These are phyloP conservation scores for Ophiostoma perfectum DNA, from an alignment of 2,329 filamentous ascomycete genomes.

Conservation along the genomic window DNA sequence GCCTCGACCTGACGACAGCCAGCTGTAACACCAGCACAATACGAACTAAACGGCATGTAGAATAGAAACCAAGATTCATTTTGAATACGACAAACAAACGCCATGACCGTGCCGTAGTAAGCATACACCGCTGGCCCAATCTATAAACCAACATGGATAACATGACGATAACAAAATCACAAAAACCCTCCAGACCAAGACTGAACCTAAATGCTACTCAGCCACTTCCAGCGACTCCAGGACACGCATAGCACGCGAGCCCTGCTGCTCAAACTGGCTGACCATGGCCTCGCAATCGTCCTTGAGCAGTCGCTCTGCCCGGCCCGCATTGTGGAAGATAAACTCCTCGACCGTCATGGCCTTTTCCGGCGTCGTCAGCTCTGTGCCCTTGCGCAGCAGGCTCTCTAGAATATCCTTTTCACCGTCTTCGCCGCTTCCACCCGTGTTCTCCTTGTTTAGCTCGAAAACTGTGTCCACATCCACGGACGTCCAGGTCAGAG, in stretches of 20 bases:
- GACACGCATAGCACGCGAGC: constrained; percentile 67
- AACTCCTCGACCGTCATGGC: constrained; percentile 92
- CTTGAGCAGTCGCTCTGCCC: constrained; percentile 73
- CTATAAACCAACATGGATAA: constrained; percentile 4
- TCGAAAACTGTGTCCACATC: constrained; percentile 70
- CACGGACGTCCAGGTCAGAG: constrained; percentile 62
- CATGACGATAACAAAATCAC: neutral
- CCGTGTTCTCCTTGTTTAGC: constrained; percentile 25
- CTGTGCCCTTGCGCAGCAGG: constrained; percentile 51
- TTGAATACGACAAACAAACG: neutral
- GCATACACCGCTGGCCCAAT: neutral
- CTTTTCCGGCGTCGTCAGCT: constrained; percentile 70
- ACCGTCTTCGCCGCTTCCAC: constrained; percentile 30
- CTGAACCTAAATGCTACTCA: constrained; percentile 20
- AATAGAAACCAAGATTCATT: neutral
- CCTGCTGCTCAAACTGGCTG: constrained; percentile 75
- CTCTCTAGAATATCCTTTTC: constrained; percentile 33
- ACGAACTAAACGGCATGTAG: neutral
- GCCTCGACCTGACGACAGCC: neutral
- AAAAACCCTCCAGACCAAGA: neutral
- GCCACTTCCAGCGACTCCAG: constrained; percentile 66
- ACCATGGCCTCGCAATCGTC: constrained; percentile 80
- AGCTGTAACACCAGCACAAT: neutral
- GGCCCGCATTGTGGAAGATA: constrained; percentile 73
- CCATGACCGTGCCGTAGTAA: neutral